Conservation (phyloP, 179 eudicot species). For the Silene noctiflora region DNA sequence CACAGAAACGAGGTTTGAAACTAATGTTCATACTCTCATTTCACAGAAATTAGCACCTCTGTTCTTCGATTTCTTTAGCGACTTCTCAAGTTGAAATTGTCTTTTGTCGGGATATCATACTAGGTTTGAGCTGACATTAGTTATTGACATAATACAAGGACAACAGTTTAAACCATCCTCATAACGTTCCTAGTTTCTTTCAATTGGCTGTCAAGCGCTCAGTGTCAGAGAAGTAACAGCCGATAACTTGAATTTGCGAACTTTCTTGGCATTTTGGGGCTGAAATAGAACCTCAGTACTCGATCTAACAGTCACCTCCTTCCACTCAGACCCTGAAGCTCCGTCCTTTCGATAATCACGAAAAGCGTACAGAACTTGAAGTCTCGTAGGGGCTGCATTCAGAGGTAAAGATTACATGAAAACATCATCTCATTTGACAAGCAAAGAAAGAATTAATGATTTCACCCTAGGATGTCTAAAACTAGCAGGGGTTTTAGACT, state of each 20-base stretch:
- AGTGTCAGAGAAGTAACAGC: conserved; percentile 59
- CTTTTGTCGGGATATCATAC: no score
- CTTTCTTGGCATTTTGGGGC: conserved; percentile 51
- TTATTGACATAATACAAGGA: not conserved
- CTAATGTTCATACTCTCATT: not conserved
- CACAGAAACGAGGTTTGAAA: not conserved
- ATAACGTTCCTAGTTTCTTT: conserved; percentile 18
- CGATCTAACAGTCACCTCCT: conserved; percentile 68
- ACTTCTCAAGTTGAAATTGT: not conserved
- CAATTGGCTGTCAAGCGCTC: conserved; percentile 48
- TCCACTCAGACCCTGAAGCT: conserved; percentile 68
- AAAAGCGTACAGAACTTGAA: conserved; percentile 64
- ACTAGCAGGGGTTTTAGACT: not conserved
- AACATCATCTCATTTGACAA: not conserved
- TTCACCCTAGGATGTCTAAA: not conserved
- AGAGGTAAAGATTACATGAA: conserved; percentile 5
- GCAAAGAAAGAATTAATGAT: not conserved
- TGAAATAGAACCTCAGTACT: conserved; percentile 68
- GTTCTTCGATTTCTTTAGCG: not conserved
- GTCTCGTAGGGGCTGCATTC: conserved; percentile 71
- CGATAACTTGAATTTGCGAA: conserved; percentile 66
- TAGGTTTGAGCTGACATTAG: no score
- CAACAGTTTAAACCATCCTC: not conserved
- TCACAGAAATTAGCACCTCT: not conserved
- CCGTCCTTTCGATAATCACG: conserved; percentile 80